Evolutionary conservation across 345 rosid species (phyloP).

Genomic region (Gossypium mustelinum): DNA sequence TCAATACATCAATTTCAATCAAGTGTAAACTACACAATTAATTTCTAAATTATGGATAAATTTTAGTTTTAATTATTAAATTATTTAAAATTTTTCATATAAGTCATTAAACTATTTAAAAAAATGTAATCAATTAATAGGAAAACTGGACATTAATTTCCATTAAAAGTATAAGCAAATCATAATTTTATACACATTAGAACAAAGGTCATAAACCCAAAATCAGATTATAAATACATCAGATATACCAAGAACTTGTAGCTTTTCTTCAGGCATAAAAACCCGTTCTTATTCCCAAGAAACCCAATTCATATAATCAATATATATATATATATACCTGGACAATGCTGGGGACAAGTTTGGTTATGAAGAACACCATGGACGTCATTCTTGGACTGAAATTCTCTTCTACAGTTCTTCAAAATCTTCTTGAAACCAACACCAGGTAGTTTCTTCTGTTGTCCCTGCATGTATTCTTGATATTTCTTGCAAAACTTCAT

Average conservation of each 20-base stretch:
- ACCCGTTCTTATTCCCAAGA: no score
- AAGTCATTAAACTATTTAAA: no score
- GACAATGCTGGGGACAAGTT: conserved; percentile 53
- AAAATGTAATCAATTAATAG: no score
- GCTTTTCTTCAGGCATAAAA: neutral
- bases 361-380: conserved; percentile 20
- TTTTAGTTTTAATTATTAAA: no score
- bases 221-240: neutral
- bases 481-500: conserved; percentile 96
- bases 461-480: conserved; percentile 61
- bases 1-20: no score
- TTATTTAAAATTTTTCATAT: no score
- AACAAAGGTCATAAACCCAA: neutral
- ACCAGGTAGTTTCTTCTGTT: conserved; percentile 57
- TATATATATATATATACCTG: conserved; percentile 27
- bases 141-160: conserved; percentile 39
- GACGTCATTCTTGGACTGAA: conserved; percentile 22
- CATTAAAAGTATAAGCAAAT: neutral
- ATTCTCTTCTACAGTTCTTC: conserved; percentile 53
- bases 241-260: neutral
- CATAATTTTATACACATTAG: neutral
- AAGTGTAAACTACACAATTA: no score
- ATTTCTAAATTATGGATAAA: no score
- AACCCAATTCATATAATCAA: no score
- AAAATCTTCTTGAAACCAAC: conserved; percentile 83